Base-by-base conservation (phyloP, 2,329 filamentous ascomycete genomes). In the Juglanconis sp. region DNA sequence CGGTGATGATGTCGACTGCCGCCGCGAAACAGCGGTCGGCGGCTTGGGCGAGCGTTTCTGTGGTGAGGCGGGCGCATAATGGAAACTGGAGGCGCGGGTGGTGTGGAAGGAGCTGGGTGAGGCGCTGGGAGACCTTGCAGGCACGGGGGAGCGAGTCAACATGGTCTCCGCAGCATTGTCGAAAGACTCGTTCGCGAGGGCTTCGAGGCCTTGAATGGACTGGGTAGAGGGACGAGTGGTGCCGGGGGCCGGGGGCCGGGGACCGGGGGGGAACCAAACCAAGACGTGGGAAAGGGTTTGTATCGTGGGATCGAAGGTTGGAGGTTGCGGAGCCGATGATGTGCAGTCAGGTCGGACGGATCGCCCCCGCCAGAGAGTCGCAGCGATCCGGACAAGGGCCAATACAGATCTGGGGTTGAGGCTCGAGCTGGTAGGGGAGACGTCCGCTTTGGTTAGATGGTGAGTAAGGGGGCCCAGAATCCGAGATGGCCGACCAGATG, bases 121-220 rank as follows among this genome's bases (percentile, higher is more conserved):
- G 69, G 79, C 77, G 77, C 78, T 83, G 74, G 79, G 75, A 67
- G 80, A 76, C 69, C 74, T 73, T 70, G 79, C 71, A 69, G 80
- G 74, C 66, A 80, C 74, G 63, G 81, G 81, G 69, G 82, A 84
- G 70, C 81, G 82, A 73, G 81, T 82, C 79, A 85, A 79, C 82
- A 85, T 85, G 77, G 74, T 83, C 76, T 73, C 74, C 73, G 73
- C 72, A 74, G 74, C 79, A 79, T 81, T 72, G 9, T 60, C 36
- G 42, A 34, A 13, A 47, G 10, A n/a, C 38, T 3, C 42, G 49
- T 17, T 36, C 46, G 44, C 47, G 56, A 44, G 47, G 53, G 52
- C 74, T 81, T 71, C 68, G 42, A 56, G 42, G 47, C 11, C 34
- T 49, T 71, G 67, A 46, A 50, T 48, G 42, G 57, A n/a, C n/a